These are phyloP conservation scores for Phytophthora aleatoria DNA, from an alignment of 352 stramenopile genomes.

Conservation along the genomic window DNA sequence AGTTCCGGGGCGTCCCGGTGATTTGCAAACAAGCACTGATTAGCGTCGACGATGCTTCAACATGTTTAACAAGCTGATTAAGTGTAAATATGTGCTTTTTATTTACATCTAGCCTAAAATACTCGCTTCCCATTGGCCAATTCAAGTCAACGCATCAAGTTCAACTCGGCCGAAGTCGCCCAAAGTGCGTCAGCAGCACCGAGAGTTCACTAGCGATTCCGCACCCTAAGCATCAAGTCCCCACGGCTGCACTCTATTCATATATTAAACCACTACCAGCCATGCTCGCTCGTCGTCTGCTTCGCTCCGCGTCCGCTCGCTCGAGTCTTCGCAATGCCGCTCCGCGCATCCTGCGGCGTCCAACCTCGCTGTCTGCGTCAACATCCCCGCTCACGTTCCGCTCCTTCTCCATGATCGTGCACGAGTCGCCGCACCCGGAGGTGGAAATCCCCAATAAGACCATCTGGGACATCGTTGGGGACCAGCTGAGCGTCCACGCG, in stretches of 20 bases:
- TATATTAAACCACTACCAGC: neutral
- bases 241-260: conserved; percentile 3
- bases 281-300: conserved; percentile 40
- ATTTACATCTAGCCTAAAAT: conserved; percentile 10
- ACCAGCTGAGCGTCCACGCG: conserved; percentile 37
- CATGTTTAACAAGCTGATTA: conserved; percentile 1
- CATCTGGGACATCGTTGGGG: conserved; percentile 52
- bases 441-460: conserved; percentile 57
- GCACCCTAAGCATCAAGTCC: conserved; percentile 1
- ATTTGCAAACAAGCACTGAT: conserved; percentile 20
- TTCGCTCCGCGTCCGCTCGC: conserved; percentile 21
- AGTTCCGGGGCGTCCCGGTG: neutral
- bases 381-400: conserved; percentile 23
- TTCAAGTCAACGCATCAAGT: conserved; percentile 13
- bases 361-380: conserved; percentile 7
- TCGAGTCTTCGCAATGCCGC: conserved; percentile 3
- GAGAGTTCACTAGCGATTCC: conserved; percentile 16
- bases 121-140: conserved; percentile 11
- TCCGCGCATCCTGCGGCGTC: conserved; percentile 7
- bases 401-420: conserved; percentile 54
- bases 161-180: conserved; percentile 14
- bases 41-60: conserved; percentile 14
- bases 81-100: conserved; percentile 8
- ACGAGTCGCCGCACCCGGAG: conserved; percentile 56
- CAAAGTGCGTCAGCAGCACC: conserved; percentile 22